Evolutionary conservation across 1,284 basidiomycete genomes (phyloP), one percentile per base, ranked within the genome.

Genomic region (Cutaneotrichosporon sp.): DNA sequence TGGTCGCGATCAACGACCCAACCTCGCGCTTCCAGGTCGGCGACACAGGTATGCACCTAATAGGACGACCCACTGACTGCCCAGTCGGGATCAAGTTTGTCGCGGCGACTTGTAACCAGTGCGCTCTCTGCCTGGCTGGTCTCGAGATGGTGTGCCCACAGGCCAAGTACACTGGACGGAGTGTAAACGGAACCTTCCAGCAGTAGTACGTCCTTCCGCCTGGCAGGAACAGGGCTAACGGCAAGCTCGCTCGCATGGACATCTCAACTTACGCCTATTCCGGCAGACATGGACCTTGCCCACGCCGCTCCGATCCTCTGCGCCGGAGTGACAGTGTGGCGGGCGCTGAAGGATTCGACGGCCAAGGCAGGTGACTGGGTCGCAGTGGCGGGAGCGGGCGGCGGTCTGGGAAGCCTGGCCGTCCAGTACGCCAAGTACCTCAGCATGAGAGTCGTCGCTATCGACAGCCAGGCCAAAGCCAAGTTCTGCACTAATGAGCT

Each of bases 281-380:
- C 90, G 4, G 83, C 87, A 0, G 10, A 36, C 36, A 72, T 93
- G 45, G 81, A 83, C 55, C 86, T 87, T 65, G 82, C 84, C n/a
- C 85, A 84, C n/a, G 91, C 91, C 24, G 90, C 91, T 2, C 89
- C 91, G 3, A 85, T 93, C 64, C 85, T 92, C 14, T 94, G 91
- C 69, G 89, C 90, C n/a, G 89, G 76, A 65, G 70, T 69, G 4
- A 79, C 77, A 18, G 74, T 75, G 29, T 93, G 92, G 78, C 88
- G 89, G 68, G 92, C 91, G 0, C 81, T 94, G 70, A 91, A 91
- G 76, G 84, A 90, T 75, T 85, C 85, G 57, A 80, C 84, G 54
- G 83, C 85, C 10, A 82, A 80, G 29, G 83, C 87, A 11, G 89
- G 90, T 57, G 86, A 95, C 65, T 92, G 88, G 86, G 83, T 93